These are phyloP conservation scores for Fraxinus latifolia DNA, from an alignment of 305 asterid species.

Conservation along the genomic window DNA sequence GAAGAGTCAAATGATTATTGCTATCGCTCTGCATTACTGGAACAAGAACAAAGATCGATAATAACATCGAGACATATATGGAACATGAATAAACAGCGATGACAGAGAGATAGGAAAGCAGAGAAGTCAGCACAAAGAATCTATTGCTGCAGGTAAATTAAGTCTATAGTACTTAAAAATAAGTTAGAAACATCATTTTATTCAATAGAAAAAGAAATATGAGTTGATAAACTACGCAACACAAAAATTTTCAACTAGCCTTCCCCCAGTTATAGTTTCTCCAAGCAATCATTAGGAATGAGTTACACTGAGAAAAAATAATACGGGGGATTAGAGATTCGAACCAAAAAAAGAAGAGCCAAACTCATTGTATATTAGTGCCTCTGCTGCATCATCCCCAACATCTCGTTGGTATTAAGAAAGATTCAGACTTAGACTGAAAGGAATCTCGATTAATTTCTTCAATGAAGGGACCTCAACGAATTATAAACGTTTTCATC, in stretches of 20 bases:
- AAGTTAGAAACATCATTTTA: not conserved
- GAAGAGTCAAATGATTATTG: not conserved
- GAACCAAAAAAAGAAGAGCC: not conserved
- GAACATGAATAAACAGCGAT: not conserved
- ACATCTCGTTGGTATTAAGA: constrained; percentile 21
- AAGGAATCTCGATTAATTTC: not conserved
- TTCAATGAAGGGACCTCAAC: not conserved
- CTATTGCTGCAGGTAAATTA: not conserved
- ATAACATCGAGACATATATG: not conserved
- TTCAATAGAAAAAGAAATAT: not conserved
- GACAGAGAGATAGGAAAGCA: not conserved
- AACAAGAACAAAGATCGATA: not conserved
- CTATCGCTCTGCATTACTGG: not conserved
- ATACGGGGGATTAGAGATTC: not conserved
- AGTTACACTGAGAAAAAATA: not conserved
- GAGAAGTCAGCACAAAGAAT: not conserved
- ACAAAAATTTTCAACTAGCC: not conserved
- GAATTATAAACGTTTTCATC: constrained; percentile 5
- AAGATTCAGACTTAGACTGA: not conserved
- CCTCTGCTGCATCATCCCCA: constrained; percentile 46
- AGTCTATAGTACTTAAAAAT: not conserved
- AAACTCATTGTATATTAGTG: constrained; percentile 11
- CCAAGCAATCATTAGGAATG: not conserved
- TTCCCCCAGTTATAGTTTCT: not conserved
- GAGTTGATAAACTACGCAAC: not conserved